phyloP scores from a whole-genome alignment of 1,284 basidiomycete species.

The Trichosporon ovoides region DNA sequence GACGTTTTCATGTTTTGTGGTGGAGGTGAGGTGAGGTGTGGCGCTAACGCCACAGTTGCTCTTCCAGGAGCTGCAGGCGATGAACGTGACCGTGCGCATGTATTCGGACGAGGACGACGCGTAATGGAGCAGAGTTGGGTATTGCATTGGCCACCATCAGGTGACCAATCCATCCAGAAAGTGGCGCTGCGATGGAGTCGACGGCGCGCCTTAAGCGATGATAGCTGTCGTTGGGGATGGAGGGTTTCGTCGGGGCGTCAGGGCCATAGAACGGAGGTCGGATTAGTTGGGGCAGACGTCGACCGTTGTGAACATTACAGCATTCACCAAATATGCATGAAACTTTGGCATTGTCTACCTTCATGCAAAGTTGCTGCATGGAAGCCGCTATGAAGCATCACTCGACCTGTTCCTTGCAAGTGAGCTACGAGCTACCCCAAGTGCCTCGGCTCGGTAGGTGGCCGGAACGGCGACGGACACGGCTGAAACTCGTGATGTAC shows the following conservation, averaged over 20 bases:
- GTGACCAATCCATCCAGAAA: no score
- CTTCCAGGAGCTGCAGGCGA: constrained; percentile 31
- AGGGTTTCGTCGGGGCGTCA: background rate
- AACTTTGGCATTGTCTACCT: background rate
- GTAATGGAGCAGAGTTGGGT: background rate
- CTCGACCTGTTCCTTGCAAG: no score
- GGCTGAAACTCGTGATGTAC: no score
- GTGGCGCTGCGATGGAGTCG: no score
- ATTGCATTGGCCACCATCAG: background rate
- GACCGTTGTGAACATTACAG: background rate
- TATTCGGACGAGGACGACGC: constrained; percentile 19
- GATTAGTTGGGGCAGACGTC: background rate
- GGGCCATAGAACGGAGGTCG: no score
- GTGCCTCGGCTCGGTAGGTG: no score
- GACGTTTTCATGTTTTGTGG: background rate
- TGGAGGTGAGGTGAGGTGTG: background rate
- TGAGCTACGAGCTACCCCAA: no score
- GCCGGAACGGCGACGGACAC: no score
- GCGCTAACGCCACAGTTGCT: constrained; percentile 18
- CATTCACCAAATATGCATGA: background rate
- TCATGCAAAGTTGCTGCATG: background rate
- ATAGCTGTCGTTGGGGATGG: no score
- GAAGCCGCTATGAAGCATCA: no score
- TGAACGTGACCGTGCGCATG: constrained; percentile 32
- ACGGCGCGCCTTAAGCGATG: no score